Evolutionary conservation across 345 rosid species (phyloP), one percentile per base, ranked within the genome.

Genomic region (Pelargonium nanum): DNA sequence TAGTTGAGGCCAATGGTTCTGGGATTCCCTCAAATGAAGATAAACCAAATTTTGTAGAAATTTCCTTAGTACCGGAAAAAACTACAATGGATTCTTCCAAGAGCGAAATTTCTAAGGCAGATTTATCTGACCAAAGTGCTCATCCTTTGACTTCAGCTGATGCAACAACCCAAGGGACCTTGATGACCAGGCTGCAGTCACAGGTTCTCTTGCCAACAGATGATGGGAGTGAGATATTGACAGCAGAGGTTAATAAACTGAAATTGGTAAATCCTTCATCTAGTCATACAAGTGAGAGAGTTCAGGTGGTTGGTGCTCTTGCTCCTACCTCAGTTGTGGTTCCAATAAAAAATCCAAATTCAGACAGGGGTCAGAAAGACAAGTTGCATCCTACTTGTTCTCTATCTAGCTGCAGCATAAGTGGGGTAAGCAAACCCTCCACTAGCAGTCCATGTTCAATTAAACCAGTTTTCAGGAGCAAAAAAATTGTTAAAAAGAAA

Each of bases 21-120:
- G 80, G 78, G 51, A 60, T 61, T 54, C 76, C 83, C 52, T 23
- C 64, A 24, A 78, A 59, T 52, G 70, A 77, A 63, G 80, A 80
- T 26, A 70, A 65, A 68, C 77, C 75, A 28, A 82, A 77, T 61
- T 54, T 81, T 9, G 77, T 84, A 19, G 88, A 87, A 70, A 77
- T 84, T 58, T 78, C 94, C 50, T 83, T 84, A 68, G 74, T 77
- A 40, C 87, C 89, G 19, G 89, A 82, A 75, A 68, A 64, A 50
- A 58, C 62, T 4, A 25, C 64, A 48, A 57, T 76, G 20, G 60
- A 19, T 68, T 67, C 74, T 55, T 55, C 70, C 19, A 70, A 71
- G 57, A 69, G 58, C 63, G 60, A 62, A 66, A 61, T 34, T 54
- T 73, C 60, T 1, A 60, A 71, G 70, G 44, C 62, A 19, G 77